Evolutionary conservation across 2,329 filamentous ascomycete genomes (phyloP), one percentile per base, ranked within the genome.

Genomic region (Cercospora sp.): DNA sequence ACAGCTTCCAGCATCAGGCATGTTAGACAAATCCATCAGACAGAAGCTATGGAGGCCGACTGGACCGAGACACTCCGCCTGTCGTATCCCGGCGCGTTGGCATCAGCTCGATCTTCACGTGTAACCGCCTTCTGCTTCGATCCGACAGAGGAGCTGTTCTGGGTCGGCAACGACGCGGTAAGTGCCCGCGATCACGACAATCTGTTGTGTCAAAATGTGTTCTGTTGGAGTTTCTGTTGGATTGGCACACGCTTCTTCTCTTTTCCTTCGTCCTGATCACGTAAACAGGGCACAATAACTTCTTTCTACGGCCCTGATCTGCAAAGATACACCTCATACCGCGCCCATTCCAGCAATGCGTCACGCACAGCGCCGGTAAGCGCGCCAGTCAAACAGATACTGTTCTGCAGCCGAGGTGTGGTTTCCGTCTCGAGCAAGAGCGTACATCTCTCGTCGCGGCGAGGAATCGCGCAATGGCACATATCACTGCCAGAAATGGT

Each of bases 111-210:
- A 76, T 86, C 89, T 53, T 91, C 91, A 24, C 88, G 88, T 66
- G 88, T 93, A 73, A 90, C 91, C 55, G 90, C 93, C 2, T 87
- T 97, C 79, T 90, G 91, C 59, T 99, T 99, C 80, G 95, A 99
- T 80, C 91, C 90, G 66, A 85, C 86, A 45, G 91, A 97, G 79
- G 95, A 99, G 80, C 86, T 99, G 40, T 82, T 99, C 63, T 99
- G 96, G 95, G 89, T 90, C 3, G 96, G 94, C 58, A 97, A 95
- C 80, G 92, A 95, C 82, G 92, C 90, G 85, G 92, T 95, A 84
- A 83, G 87, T 80, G 34, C 49, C 30, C 49, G 21, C 32, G 53
- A 32, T 58, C 26, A 34, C 24, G n/a, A 58, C 26, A 58, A 8
- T 10, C 2, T 13, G 18, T 32, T 30, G 21, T 58, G 53, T 26